Conservation (phyloP, 2,329 filamentous ascomycete genomes). For the Cercospora sesami region DNA sequence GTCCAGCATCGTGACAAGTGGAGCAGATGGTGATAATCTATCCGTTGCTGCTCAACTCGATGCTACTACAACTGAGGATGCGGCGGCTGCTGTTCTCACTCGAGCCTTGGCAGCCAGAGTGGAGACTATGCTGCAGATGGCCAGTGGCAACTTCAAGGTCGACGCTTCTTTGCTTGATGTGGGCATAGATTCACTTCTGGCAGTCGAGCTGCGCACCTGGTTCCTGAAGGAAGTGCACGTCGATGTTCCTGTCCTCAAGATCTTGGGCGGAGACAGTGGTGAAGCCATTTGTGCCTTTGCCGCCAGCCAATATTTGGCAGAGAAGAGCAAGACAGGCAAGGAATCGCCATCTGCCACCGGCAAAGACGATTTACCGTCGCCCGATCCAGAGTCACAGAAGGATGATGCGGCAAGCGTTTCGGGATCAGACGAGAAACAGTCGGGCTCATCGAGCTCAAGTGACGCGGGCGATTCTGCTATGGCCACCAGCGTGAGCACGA, state of each 20-base stretch:
- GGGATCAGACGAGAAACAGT: background rate
- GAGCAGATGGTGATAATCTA: conserved; percentile 12
- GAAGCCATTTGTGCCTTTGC: conserved; percentile 20
- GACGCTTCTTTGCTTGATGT: conserved; percentile 34
- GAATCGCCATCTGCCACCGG: background rate
- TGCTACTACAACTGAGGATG: conserved; percentile 19
- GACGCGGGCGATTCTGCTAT: conserved; percentile 14
- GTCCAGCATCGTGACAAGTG: conserved; percentile 1
- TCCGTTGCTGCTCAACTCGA: conserved; percentile 17
- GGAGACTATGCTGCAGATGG: conserved; percentile 26
- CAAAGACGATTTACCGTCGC: background rate
- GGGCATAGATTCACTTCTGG: conserved; percentile 43
- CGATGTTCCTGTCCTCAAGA: conserved; percentile 51
- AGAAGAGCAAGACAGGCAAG: conserved; percentile 14
- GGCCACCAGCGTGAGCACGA: conserved; percentile 18
- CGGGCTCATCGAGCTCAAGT: conserved; percentile 6
- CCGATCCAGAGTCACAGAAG: conserved; percentile 1
- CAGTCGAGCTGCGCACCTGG: conserved; percentile 50
- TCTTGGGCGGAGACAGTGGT: conserved; percentile 32
- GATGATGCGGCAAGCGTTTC: conserved; percentile 2
- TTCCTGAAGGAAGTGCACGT: conserved; percentile 49
- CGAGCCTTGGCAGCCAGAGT: conserved; percentile 20
- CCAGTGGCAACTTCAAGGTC: conserved; percentile 15
- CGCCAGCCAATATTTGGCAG: conserved; percentile 21
- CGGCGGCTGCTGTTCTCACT: conserved; percentile 18